phyloP scores from a whole-genome alignment of 1,139 yeast genomes.

The Hyphopichia khmerensis region DNA sequence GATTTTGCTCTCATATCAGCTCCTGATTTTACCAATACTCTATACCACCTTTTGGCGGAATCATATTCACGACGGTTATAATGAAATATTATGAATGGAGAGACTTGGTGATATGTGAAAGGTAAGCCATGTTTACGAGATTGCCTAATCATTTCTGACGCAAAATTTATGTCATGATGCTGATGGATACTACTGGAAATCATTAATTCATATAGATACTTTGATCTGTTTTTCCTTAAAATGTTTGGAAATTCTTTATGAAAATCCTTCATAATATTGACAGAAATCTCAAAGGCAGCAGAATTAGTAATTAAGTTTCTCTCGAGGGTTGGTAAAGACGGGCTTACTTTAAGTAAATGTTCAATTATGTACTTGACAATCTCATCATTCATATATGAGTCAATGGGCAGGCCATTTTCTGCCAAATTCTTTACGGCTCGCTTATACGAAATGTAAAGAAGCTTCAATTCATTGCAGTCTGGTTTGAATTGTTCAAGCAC shows the following conservation, averaged over 20 bases:
- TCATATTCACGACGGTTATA: constrained; percentile 29
- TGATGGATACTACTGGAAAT: constrained; percentile 26
- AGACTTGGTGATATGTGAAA: constrained; percentile 40
- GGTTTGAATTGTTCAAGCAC: background rate
- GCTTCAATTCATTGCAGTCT: background rate
- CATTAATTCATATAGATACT: constrained; percentile 30
- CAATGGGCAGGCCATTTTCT: constrained; percentile 4
- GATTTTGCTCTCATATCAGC: constrained; percentile 26
- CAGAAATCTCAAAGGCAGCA: constrained; percentile 28
- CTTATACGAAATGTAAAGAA: constrained; percentile 23
- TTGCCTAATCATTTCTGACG: constrained; percentile 26
- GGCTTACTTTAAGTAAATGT: constrained; percentile 23
- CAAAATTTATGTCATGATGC: constrained; percentile 37
- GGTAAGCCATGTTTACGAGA: constrained; percentile 29
- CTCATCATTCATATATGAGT: constrained; percentile 19
- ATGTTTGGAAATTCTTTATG: constrained; percentile 7
- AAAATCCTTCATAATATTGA: constrained; percentile 24
- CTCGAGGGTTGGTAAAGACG: constrained; percentile 9
- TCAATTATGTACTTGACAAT: constrained; percentile 30
- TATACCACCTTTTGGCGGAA: constrained; percentile 39
- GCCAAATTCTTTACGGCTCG: background rate
- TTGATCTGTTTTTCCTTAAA: constrained; percentile 11
- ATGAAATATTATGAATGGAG: constrained; percentile 40
- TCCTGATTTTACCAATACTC: constrained; percentile 33
- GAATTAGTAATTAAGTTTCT: background rate